Evolutionary conservation across 352 stramenopile species (phyloP), one percentile per base, ranked within the genome.

Genomic region (Globisporangium rhizosaccharum): DNA sequence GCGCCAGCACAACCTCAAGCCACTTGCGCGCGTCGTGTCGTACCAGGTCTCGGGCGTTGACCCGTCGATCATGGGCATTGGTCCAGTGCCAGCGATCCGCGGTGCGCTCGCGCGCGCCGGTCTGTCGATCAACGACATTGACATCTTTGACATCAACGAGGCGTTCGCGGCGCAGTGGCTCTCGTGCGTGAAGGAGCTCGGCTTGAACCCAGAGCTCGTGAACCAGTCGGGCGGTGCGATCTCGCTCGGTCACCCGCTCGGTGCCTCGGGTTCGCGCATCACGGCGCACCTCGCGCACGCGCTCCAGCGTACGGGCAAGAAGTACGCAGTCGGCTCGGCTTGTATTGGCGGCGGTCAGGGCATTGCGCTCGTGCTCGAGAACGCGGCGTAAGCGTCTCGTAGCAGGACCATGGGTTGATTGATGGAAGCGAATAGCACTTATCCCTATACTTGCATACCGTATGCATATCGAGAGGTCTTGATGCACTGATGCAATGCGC

Each of bases 91-190:
- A 25, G 96, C 97, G 14, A 99, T 99, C 67, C 81, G 82, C 20
- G 75, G 88, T 3, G 96, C 93, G n/a, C 71, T 99, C 20, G 66
- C 82, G 44, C 85, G 82, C 44, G 92, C 95, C 2, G 90, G 92
- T 44, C 76, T 98, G 33, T 76, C 75, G 42, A 73, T 98, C 48
- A 70, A 81, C 23, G 93, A 99, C 72, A 97, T 99, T 62, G 97
- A 99, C 73, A 87, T 98, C 44, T 79, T 98, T 15, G 96, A 99
- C 78, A 98, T 99, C 72, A 99, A 99, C 73, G 97, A 99, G 81
- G 97, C 97, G 11, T 99, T 99, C 73, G 96, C 97, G 9, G 87
- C 94, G 11, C 96, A 99, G 76, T 98, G 95, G 79, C 77, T 99
- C 51, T 81, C 96, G 18, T 98, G 96, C 63, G 87, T 97, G 63